Base-by-base conservation (phyloP, 495 filamentous ascomycete species). In the Trichoderma parareesei region DNA sequence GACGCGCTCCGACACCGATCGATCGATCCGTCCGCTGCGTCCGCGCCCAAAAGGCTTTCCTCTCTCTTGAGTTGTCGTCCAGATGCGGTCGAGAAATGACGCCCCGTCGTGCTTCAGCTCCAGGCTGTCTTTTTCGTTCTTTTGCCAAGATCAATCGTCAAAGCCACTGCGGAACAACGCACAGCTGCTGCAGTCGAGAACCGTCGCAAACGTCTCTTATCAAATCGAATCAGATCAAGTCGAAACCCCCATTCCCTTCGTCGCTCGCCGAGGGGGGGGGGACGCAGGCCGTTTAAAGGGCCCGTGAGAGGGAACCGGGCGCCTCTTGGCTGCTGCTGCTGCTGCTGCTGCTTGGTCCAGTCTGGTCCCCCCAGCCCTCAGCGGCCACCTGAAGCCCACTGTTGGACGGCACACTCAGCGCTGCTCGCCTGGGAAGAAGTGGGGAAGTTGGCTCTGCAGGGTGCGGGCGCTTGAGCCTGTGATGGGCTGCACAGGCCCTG, bases 381-480 rank as follows among this genome's bases (percentile, higher is more conserved):
- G 53, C 46, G 46, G 20, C n/a, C 46, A 49, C n/a, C n/a, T n/a
- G n/a, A 8, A 27, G 18, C n/a, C n/a, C 46, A 18, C n/a, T 16
- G 18, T 8, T 49, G 9, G 46, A 49, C 20, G n/a, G 46, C n/a
- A 35, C 11, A 35, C 53, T 20, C 20, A 14, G 33, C 27, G 27
- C 27, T 27, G 27, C 27, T 27, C 27, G 27, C 27, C 27, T 27
- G 27, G 27, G 27, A 27, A 27, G 53, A 11, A 27, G 53, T 57
- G 53, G 53, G 20, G 53, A 57, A 57, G 53, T 27, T 14, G 27
- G 27, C 27, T 57, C 20, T 57, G 53, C 53, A 57, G 37, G 53
- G 53, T 16, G 53, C 53, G 10, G 53, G 53, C 53, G 53, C 53
- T 57, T 57, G 53, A 10, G 53, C 53, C 53, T 57, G 53, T 57